These are phyloP conservation scores for Trametes polyzona DNA, from an alignment of 1,284 basidiomycete genomes.

Conservation along the genomic window DNA sequence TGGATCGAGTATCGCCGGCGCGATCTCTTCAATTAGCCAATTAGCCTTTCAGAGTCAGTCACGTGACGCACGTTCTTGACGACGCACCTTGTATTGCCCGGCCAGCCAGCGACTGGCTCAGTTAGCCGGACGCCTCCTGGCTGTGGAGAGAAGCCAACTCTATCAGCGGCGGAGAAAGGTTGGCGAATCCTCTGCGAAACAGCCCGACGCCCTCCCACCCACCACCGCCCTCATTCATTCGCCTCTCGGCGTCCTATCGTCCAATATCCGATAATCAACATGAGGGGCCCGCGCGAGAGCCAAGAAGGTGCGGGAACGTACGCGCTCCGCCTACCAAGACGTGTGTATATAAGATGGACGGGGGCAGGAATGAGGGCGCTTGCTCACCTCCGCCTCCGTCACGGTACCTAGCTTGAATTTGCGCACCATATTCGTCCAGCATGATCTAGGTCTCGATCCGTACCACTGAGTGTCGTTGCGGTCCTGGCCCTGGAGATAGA, in stretches of 20 bases:
- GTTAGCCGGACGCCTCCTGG: constrained; percentile 13
- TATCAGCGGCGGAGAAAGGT: constrained; percentile 25
- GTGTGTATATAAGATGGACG: not conserved
- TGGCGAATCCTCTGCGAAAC: constrained; percentile 30
- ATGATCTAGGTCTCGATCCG: too few relatives aligned
- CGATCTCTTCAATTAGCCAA: constrained; percentile 24
- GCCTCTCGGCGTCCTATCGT: constrained; percentile 19
- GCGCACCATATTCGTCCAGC: too few relatives aligned
- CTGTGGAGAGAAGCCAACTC: constrained; percentile 18
- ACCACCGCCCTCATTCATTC: constrained; percentile 19
- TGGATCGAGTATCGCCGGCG: constrained; percentile 18
- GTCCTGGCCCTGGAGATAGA: too few relatives aligned
- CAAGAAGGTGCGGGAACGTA: not conserved
- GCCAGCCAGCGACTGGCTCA: constrained; percentile 1
- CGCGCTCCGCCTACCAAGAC: not conserved
- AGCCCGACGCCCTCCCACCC: constrained; percentile 21
- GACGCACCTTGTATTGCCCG: constrained; percentile 15
- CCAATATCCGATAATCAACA: constrained; percentile 27
- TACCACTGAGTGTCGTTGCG: too few relatives aligned
- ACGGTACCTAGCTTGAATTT: too few relatives aligned
- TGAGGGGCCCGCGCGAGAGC: constrained; percentile 7
- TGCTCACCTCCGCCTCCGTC: too few relatives aligned
- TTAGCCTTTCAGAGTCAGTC: constrained; percentile 27
- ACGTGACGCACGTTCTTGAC: constrained; percentile 18
- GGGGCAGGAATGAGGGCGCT: not conserved